Evolutionary conservation across 305 asterid species (phyloP), one percentile per base, ranked within the genome.

Genomic region (Fraxinus sp.): DNA sequence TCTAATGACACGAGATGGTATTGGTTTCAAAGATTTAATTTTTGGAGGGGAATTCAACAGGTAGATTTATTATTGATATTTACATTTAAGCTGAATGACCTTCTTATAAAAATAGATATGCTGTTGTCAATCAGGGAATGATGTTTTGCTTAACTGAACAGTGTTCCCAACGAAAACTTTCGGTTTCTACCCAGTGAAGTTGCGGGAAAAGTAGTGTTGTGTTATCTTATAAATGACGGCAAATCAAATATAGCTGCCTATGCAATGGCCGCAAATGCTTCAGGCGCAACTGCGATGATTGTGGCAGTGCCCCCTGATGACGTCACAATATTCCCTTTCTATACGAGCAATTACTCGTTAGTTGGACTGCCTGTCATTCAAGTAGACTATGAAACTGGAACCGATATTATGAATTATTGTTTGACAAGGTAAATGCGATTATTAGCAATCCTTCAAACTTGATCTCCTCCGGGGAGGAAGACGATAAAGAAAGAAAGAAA

Each of bases 371-470:
- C 82, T 22, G 18, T 79, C 18, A 22, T 79, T 39, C 76, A 79
- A 79, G 10, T 64, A 3, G 77, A 79, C 39, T 37, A 37, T 14
- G 76, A 64, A 74, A 59, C 44, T 24, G 82, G 77, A 41, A 79
- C 46, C 20, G 30, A 79, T 6, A 37, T 79, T 37, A 36, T 79
- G 10, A 68, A 79, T 57, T 79, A 79, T 49, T 2, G 37, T 0
- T 14, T 64, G 66, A 66, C 32, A 36, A 79, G 82, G 82, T 79
- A 79, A 22, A 37, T 79, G 24, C 66, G 76, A 62, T 74, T n/a
- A 73, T 20, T 59, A 59, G 70, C 70, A 18, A 59, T 9, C 26
- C 70, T 59, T 59, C 28, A 59, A 59, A 59, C 18, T 46, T 46
- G 57, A 46, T 55, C 66, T 55, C 66, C 64, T 16, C 20, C 9